Evolutionary conservation across 257 asterid species (phyloP).

Genomic region (Petunia axillaris): DNA sequence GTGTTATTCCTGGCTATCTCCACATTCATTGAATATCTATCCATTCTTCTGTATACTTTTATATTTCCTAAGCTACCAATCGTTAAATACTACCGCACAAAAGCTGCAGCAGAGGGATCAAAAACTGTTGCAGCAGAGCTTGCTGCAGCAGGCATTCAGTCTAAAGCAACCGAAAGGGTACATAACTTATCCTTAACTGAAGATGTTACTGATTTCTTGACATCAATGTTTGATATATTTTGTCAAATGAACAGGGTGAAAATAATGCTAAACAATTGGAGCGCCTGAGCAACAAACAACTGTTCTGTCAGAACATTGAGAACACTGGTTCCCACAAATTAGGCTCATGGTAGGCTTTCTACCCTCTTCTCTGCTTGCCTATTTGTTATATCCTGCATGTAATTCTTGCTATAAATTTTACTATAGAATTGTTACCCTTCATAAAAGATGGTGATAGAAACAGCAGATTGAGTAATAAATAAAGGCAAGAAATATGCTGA

Average conservation of each 20-base stretch:
- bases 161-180: slow-evolving; percentile 31
- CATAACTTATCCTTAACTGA: neutral
- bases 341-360: slow-evolving; percentile 66
- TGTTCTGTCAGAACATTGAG: slow-evolving; percentile 60
- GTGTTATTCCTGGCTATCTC: slow-evolving; percentile 50
- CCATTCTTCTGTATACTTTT: slow-evolving; percentile 42
- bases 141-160: slow-evolving; percentile 71
- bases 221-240: neutral
- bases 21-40: slow-evolving; percentile 36
- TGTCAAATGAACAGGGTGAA: slow-evolving; percentile 28
- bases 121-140: slow-evolving; percentile 80
- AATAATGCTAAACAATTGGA: slow-evolving; percentile 34
- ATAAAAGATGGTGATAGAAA: neutral
- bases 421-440: neutral
- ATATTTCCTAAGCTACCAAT: slow-evolving; percentile 44
- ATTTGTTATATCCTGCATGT: neutral
- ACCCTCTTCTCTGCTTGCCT: neutral
- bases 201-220: neutral
- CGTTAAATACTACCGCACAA: slow-evolving; percentile 46
- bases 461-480: too few relatives aligned
- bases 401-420: neutral
- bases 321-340: slow-evolving; percentile 76
- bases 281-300: slow-evolving; percentile 56
- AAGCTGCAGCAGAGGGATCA: slow-evolving; percentile 74
- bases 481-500: too few relatives aligned